phyloP scores from a whole-genome alignment of 768 basidiomycete species.

The Leucogyrophana mollusca region DNA sequence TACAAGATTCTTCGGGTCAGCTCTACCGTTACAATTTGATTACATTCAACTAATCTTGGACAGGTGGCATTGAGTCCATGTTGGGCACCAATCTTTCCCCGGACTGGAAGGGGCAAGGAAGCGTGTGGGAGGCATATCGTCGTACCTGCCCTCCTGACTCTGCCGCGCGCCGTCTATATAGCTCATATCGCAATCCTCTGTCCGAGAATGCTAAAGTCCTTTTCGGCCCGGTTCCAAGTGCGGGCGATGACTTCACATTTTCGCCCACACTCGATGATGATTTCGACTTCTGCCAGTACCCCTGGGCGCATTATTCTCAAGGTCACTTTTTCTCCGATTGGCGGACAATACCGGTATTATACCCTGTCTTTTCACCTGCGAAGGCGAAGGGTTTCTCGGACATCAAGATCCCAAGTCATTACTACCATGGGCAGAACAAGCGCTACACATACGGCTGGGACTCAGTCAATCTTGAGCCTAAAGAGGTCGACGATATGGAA shows the following conservation, averaged over 20 bases:
- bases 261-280: conserved; percentile 55
- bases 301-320: conserved; percentile 83
- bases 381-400: conserved; percentile 84
- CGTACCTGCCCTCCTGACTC: conserved; percentile 83
- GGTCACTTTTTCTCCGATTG: conserved; percentile 98
- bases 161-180: conserved; percentile 80
- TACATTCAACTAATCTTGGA: not conserved
- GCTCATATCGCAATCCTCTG: conserved; percentile 60
- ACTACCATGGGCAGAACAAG: conserved; percentile 83
- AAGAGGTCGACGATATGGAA: conserved; percentile 84
- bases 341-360: conserved; percentile 84
- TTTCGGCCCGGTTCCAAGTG: conserved; percentile 20
- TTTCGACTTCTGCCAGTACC: conserved; percentile 76
- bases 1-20: conserved; percentile 33
- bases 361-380: conserved; percentile 92
- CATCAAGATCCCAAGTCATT: conserved; percentile 93
- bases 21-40: not conserved
- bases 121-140: conserved; percentile 92
- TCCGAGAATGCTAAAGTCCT: conserved; percentile 24
- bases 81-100: conserved; percentile 66
- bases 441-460: conserved; percentile 94
- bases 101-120: conserved; percentile 84
- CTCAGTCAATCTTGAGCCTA: conserved; percentile 64
- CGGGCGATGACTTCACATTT: conserved; percentile 66
- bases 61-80: conserved; percentile 53